Conservation (phyloP, 345 rosid species). For the Trapa bicornis region DNA sequence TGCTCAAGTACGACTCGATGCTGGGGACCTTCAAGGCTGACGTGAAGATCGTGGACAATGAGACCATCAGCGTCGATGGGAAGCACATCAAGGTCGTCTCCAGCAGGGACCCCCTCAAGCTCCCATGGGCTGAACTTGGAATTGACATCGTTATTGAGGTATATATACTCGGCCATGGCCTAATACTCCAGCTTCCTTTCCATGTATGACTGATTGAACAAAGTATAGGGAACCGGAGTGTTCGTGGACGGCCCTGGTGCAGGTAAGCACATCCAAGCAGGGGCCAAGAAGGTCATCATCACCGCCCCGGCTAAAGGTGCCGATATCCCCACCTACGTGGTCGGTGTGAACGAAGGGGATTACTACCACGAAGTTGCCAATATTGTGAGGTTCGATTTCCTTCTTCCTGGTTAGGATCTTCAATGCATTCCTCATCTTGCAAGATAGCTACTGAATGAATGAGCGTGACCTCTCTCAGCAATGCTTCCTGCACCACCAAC, state of each 20-base stretch:
- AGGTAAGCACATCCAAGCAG: slow-evolving; percentile 96
- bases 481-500: slow-evolving; percentile 97
- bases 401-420: background rate
- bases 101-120: slow-evolving; percentile 89
- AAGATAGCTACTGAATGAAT: background rate
- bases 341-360: slow-evolving; percentile 86
- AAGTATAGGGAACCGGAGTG: slow-evolving; percentile 83
- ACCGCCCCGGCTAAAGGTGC: slow-evolving; percentile 99
- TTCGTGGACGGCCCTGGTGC: slow-evolving; percentile 99
- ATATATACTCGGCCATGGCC: background rate
- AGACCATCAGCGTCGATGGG: slow-evolving; percentile 81
- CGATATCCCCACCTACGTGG: slow-evolving; percentile 88
- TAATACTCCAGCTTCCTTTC: background rate
- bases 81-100: slow-evolving; percentile 79
- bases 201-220: background rate
- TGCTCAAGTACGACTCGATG: slow-evolving; percentile 90
- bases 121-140: slow-evolving; percentile 96
- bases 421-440: background rate
- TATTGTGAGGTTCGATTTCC: slow-evolving; percentile 55
- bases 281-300: slow-evolving; percentile 91
- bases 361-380: slow-evolving; percentile 60
- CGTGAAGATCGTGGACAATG: slow-evolving; percentile 66
- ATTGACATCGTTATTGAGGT: slow-evolving; percentile 98
- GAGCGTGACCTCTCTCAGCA: slow-evolving; percentile 29
- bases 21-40: slow-evolving; percentile 93